Evolutionary conservation across 164 flowering plant genomes (phyloP), one percentile per base, ranked within the genome.

Genomic region (Liriodendron chinense): DNA sequence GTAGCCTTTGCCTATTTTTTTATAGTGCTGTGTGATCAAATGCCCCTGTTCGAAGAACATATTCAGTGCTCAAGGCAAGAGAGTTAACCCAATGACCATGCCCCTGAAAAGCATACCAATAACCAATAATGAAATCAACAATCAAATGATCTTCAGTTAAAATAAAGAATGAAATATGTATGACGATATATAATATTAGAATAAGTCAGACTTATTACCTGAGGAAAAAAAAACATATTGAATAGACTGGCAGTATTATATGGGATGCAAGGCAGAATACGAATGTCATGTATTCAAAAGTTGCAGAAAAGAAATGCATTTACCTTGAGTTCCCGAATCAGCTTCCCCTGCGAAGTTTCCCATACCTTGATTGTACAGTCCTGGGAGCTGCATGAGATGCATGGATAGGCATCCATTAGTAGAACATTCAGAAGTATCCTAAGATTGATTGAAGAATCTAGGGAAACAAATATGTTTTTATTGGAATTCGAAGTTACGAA

Each of bases 51-150:
- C 99, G 92, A 76, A 96, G 92, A 80, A 92, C 92, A 83, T 96
- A 96, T 74, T 96, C 99, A 13, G 98, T 96, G 83, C 96, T 96
- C 78, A 96, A 78, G 72, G 99, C 98, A 79, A 94, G 91, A 74
- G 97, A 87, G 76, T 96, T 96, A 10, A 96, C 97, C 98, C 99
- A 94, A 83, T 94, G 99, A 26, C 98, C 99, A 84, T 96, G 99
- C 23, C 97, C 98, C 98, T 96, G 75, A 47, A 69, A 72, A 72
- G 63, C 1, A 61, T 26, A 48, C 24, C 70, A 47, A 25, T 34
- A 34, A 34, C 43, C 43, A 34, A 34, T 34, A 34, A 34, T 34
- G 43, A 34, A 34, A 34, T 34, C 6, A 34, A 34, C 43, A 34
- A 34, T 34, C 43, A 34, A 34, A 34, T 3, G 43, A 7, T 7